A percentile compares a stretch with the other conserved stretches of the same genome.
Evolutionary conservation across 2,329 filamentous ascomycete species (phyloP).

Genomic region (Blastomyces gilchristii): DNA sequence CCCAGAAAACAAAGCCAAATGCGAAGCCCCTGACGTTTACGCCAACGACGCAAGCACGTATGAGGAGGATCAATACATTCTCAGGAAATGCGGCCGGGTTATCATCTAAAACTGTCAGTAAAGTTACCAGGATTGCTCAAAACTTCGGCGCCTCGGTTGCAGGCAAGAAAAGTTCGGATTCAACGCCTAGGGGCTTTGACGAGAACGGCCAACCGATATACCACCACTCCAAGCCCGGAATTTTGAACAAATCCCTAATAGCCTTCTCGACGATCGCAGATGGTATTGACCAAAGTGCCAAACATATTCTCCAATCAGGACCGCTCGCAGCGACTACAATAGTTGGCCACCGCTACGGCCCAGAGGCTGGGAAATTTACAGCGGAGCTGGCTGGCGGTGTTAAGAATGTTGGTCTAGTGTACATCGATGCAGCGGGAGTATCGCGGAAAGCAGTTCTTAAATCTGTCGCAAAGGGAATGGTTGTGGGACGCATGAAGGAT

Average conservation of each 20-base stretch:
- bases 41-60: slow-evolving; percentile 69
- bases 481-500: slow-evolving; percentile 41
- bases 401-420: slow-evolving; percentile 93
- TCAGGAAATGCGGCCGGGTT: slow-evolving; percentile 68
- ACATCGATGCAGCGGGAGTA: slow-evolving; percentile 92
- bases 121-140: slow-evolving; percentile 74
- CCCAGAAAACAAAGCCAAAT: slow-evolving; percentile 65
- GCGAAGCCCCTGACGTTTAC: slow-evolving; percentile 78
- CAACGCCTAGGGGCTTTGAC: slow-evolving; percentile 52
- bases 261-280: slow-evolving; percentile 92
- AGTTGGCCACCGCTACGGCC: slow-evolving; percentile 79
- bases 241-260: slow-evolving; percentile 93
- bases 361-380: slow-evolving; percentile 71
- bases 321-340: slow-evolving; percentile 73
- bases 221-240: slow-evolving; percentile 68
- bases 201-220: slow-evolving; percentile 55
- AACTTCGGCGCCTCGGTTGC: slow-evolving; percentile 72
- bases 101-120: slow-evolving; percentile 76
- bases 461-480: slow-evolving; percentile 91
- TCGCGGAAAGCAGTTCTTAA: slow-evolving; percentile 83
- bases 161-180: slow-evolving; percentile 45
- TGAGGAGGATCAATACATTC: slow-evolving; percentile 82
- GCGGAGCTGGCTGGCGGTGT: slow-evolving; percentile 69
- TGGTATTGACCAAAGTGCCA: slow-evolving; percentile 79
- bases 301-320: slow-evolving; percentile 62